Evolutionary conservation across 192 early-diverging fungal genomes (phyloP).

Genomic region (Backusella parvicylindrica): DNA sequence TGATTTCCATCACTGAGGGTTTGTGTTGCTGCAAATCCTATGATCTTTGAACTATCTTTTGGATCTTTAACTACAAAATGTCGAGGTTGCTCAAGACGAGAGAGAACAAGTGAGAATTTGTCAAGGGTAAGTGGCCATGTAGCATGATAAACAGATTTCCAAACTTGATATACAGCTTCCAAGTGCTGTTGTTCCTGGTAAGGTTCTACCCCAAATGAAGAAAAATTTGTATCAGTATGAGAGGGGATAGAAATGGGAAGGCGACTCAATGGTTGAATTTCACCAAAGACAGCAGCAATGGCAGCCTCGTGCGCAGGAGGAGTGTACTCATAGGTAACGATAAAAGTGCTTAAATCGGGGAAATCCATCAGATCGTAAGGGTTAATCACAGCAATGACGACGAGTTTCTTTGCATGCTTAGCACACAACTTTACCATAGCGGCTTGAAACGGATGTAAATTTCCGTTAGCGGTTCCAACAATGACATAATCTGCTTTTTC

Average conservation of each 20-base stretch:
- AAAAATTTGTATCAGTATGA: not conserved
- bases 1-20: not conserved
- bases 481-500: conserved; percentile 18
- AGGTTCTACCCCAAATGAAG: not conserved
- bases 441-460: conserved; percentile 29
- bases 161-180: conserved; percentile 10
- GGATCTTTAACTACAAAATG: conserved; percentile 21
- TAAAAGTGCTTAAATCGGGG: conserved; percentile 26
- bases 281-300: conserved; percentile 28
- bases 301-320: conserved; percentile 34
- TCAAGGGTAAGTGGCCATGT: conserved; percentile 17
- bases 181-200: conserved; percentile 7
- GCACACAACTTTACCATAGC: conserved; percentile 16
- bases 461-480: conserved; percentile 36
- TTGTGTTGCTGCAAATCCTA: conserved; percentile 33
- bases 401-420: not conserved
- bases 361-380: conserved; percentile 37
- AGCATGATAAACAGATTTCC: conserved; percentile 15
- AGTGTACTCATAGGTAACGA: conserved; percentile 38
- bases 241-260: conserved; percentile 26
- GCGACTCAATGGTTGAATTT: conserved; percentile 16
- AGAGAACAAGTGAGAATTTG: conserved; percentile 15
- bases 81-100: not conserved
- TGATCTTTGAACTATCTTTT: conserved; percentile 3
- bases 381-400: conserved; percentile 34